A percentile compares a stretch with the other conserved stretches of the same genome.
Conservation (phyloP, 495 filamentous ascomycete species). For the Penicillium daleae region DNA sequence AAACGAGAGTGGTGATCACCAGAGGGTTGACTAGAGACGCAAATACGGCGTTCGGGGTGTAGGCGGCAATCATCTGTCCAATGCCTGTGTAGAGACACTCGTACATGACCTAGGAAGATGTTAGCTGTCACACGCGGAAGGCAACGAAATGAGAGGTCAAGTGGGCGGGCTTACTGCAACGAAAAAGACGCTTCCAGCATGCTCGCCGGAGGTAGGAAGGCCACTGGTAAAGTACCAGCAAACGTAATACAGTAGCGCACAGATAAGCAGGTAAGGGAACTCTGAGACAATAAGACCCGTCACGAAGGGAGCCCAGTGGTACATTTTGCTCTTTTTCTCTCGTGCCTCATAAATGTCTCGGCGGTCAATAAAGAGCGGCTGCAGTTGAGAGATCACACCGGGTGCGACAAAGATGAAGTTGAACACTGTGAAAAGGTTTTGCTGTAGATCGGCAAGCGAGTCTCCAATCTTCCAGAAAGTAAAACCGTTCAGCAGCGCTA, state of each 20-base stretch:
- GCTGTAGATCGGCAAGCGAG: constrained; percentile 27
- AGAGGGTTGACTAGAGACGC: constrained; percentile 1
- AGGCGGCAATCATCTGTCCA: not conserved
- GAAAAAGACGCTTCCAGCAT: not conserved
- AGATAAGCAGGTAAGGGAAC: constrained; percentile 51
- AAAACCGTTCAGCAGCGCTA: constrained; percentile 40
- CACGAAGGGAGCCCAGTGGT: constrained; percentile 55
- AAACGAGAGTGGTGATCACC: not conserved
- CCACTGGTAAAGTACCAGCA: constrained; percentile 47
- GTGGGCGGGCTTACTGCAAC: not conserved
- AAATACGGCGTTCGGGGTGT: not conserved
- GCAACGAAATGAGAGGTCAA: too few species aligned
- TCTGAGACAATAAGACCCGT: constrained; percentile 53
- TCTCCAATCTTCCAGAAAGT: constrained; percentile 37
- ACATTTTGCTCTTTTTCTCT: constrained; percentile 53
- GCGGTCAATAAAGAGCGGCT: constrained; percentile 53
- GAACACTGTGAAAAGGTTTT: constrained; percentile 44
- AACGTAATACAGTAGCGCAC: constrained; percentile 47
- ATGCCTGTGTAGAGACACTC: not conserved
- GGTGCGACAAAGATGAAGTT: constrained; percentile 41
- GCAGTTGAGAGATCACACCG: constrained; percentile 47
- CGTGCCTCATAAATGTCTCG: constrained; percentile 53
- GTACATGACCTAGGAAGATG: not conserved
- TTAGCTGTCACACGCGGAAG: too few species aligned
- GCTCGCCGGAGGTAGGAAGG: not conserved